Conservation (phyloP, 2,329 filamentous ascomycete species). For the Thermomyces lanuginosus region DNA sequence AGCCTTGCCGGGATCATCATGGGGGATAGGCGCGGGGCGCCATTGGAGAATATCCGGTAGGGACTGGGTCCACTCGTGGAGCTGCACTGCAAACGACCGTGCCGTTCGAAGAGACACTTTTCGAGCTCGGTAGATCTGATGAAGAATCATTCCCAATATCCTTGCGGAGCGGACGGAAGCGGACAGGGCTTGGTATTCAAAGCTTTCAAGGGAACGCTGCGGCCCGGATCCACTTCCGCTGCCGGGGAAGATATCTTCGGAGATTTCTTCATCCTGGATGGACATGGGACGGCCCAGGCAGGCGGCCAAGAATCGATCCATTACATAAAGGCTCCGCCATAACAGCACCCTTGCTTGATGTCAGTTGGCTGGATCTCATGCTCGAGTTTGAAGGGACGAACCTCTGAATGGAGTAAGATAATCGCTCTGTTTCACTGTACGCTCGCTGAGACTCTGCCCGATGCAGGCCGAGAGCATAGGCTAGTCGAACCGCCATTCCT, state of each 20-base stretch:
- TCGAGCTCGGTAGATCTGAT: conserved; percentile 43
- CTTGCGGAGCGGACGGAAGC: conserved; percentile 42
- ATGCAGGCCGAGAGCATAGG: conserved; percentile 47
- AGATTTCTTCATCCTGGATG: conserved; percentile 48
- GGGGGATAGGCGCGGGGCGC: conserved; percentile 31
- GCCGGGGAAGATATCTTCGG: conserved; percentile 31
- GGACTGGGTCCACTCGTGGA: conserved; percentile 36
- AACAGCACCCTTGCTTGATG: conserved; percentile 28
- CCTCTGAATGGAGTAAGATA: conserved; percentile 7
- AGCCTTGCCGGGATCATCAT: conserved; percentile 31
- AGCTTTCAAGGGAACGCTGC: conserved; percentile 12
- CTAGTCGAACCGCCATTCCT: conserved; percentile 49
- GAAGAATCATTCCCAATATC: conserved; percentile 42
- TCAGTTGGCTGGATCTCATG: conserved; percentile 24
- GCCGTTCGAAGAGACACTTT: conserved; percentile 43
- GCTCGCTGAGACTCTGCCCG: conserved; percentile 38
- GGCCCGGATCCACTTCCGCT: too few relatives aligned
- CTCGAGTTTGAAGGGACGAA: conserved; percentile 27
- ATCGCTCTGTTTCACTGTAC: conserved; percentile 7
- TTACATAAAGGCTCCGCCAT: conserved; percentile 48
- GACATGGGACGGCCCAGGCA: conserved; percentile 46
- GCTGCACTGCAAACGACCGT: conserved; percentile 40
- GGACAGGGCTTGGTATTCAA: conserved; percentile 32
- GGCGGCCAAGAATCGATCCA: conserved; percentile 47
- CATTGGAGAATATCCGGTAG: conserved; percentile 36